Evolutionary conservation across 352 stramenopile species (phyloP).

Genomic region (Thraustochytrium sp.): DNA sequence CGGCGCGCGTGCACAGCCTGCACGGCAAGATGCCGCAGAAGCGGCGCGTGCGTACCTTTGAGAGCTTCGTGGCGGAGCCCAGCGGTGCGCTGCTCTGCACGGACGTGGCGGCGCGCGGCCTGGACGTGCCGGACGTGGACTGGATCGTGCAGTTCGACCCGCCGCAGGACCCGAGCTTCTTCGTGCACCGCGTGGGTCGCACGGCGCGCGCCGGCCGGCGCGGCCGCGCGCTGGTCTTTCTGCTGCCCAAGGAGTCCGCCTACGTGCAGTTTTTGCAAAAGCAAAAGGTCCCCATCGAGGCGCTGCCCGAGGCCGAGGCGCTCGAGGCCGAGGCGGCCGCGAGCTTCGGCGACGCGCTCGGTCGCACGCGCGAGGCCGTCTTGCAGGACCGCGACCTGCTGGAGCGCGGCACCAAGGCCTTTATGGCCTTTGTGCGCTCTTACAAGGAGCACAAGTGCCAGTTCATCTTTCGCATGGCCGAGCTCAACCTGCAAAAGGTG

Average conservation of each 20-base stretch:
- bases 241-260: slow-evolving; percentile 90
- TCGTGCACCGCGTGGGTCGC: slow-evolving; percentile 95
- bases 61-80: not conserved
- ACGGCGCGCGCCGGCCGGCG: slow-evolving; percentile 87
- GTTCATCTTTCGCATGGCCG: slow-evolving; percentile 97
- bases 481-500: slow-evolving; percentile 86
- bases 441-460: slow-evolving; percentile 98
- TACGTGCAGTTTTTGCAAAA: slow-evolving; percentile 93
- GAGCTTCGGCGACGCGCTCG: slow-evolving; percentile 46
- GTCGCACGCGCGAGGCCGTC: slow-evolving; percentile 74
- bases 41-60: slow-evolving; percentile 30
- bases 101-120: slow-evolving; percentile 94
- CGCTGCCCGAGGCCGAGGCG: slow-evolving; percentile 54
- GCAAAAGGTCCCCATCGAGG: slow-evolving; percentile 74
- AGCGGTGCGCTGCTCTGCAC: slow-evolving; percentile 90
- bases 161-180: slow-evolving; percentile 94
- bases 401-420: slow-evolving; percentile 96
- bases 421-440: slow-evolving; percentile 95
- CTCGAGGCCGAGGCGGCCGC: not conserved
- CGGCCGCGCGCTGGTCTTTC: slow-evolving; percentile 86
- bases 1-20: slow-evolving; percentile 59
- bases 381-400: slow-evolving; percentile 87
- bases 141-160: slow-evolving; percentile 99
- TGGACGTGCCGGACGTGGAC: slow-evolving; percentile 95
- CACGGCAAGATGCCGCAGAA: slow-evolving; percentile 85